Percentiles rank a stretch among this genome's conserved stretches.
These are phyloP conservation scores for Trametes sanguinea DNA, from an alignment of 768 basidiomycete species.

Conservation along the genomic window DNA sequence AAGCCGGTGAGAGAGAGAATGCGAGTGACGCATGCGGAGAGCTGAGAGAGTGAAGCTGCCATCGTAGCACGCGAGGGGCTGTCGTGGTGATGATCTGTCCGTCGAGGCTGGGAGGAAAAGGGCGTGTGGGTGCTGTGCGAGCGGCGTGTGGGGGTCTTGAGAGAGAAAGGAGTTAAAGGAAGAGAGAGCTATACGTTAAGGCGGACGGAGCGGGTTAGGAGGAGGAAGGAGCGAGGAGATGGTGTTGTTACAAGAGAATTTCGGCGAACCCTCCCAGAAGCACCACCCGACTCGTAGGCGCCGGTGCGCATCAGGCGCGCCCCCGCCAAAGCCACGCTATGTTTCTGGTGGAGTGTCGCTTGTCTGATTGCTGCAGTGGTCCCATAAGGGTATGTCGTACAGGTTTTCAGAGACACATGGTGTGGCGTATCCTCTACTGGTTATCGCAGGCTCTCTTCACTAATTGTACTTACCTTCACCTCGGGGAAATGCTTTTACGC, in stretches of 20 bases:
- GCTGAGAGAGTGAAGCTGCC: constrained; percentile 73
- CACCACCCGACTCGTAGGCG: constrained; percentile 7
- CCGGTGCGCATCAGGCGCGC: constrained; percentile 24
- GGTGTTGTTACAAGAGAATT: constrained; percentile 20
- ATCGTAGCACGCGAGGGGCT: constrained; percentile 38
- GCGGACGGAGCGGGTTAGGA: constrained; percentile 13
- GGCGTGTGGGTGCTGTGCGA: constrained; percentile 23
- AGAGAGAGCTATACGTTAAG: constrained; percentile 21
- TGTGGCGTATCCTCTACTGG: too few species aligned
- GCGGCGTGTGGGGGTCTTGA: constrained; percentile 20
- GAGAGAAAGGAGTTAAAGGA: constrained; percentile 22
- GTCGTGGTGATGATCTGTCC: constrained; percentile 10
- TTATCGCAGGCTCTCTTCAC: too few species aligned
- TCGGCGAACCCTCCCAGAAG: constrained; percentile 16
- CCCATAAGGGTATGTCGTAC: too few species aligned
- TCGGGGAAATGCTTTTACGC: too few species aligned
- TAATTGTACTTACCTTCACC: too few species aligned
- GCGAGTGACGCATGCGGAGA: constrained; percentile 94
- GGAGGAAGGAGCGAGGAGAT: constrained; percentile 24
- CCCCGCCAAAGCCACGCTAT: constrained; percentile 12
- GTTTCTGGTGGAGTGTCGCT: too few species aligned
- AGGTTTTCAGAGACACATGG: too few species aligned
- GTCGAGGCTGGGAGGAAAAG: constrained; percentile 5
- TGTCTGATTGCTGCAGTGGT: too few species aligned
- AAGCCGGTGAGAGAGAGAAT: constrained; percentile 94